Evolutionary conservation across 257 asterid species (phyloP).

Genomic region (Solanum habrochaites): DNA sequence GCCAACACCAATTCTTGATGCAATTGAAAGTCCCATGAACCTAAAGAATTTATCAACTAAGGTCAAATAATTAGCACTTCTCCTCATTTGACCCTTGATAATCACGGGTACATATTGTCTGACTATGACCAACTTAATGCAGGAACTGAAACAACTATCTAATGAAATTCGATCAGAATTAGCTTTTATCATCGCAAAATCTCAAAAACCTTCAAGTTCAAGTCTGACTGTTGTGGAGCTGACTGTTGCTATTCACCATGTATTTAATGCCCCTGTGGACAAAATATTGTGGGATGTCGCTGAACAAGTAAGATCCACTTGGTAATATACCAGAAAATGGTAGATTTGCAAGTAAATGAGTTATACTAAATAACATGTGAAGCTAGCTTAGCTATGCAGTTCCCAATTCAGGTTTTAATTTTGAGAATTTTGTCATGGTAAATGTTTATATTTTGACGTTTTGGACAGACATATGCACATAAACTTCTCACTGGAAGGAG

Average conservation of each 20-base stretch:
- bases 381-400: neutral
- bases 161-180: slow-evolving; percentile 72
- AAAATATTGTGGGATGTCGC: slow-evolving; percentile 89
- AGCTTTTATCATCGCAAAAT: slow-evolving; percentile 25
- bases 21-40: slow-evolving; percentile 59
- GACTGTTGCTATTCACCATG: slow-evolving; percentile 78
- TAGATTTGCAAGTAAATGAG: neutral
- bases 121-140: slow-evolving; percentile 17
- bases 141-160: slow-evolving; percentile 79
- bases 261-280: slow-evolving; percentile 70
- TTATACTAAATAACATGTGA: neutral
- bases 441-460: neutral
- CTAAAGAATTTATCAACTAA: slow-evolving; percentile 56
- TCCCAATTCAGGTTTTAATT: neutral
- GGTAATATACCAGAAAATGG: neutral
- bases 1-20: slow-evolving; percentile 68
- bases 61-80: slow-evolving; percentile 24
- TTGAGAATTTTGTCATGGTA: neutral
- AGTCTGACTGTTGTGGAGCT: slow-evolving; percentile 66
- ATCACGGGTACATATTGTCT: neutral
- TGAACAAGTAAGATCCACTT: slow-evolving; percentile 56
- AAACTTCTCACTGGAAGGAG: slow-evolving; percentile 92
- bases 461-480: slow-evolving; percentile 70
- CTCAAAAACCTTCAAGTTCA: slow-evolving; percentile 29
- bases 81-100: slow-evolving; percentile 1